A percentile compares a stretch with the other conserved stretches of the same genome.
Evolutionary conservation across 352 stramenopile genomes (phyloP).

Genomic region (Elongisporangium prolatum): DNA sequence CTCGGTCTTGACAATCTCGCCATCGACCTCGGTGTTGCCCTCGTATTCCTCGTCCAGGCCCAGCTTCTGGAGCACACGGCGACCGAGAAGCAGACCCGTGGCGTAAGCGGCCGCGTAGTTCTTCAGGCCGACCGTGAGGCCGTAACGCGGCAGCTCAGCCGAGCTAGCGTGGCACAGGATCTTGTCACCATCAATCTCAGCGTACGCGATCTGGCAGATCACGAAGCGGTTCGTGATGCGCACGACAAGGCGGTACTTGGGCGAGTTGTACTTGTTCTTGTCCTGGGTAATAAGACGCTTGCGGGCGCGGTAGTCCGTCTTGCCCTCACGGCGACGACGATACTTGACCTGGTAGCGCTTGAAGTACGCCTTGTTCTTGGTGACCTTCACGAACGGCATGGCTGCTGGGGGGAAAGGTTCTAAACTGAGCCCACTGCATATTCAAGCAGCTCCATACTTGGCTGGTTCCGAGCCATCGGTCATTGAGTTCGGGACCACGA

Average conservation of each 20-base stretch:
- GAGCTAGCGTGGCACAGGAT: constrained; percentile 93
- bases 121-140: constrained; percentile 96
- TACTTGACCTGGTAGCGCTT: constrained; percentile 99
- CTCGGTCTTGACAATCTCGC: constrained; percentile 94
- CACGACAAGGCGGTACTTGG: constrained; percentile 97
- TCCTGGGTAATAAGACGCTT: constrained; percentile 98
- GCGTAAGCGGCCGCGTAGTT: constrained; percentile 99
- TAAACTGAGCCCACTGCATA: constrained; percentile 35
- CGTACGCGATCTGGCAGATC: constrained; percentile 98
- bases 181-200: constrained; percentile 98
- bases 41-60: constrained; percentile 98
- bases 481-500: too few species aligned
- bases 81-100: constrained; percentile 93
- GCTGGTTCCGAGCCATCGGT: too few species aligned
- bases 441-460: too few species aligned
- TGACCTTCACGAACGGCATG: constrained; percentile 97
- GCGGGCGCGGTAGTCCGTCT: constrained; percentile 99
- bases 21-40: constrained; percentile 95
- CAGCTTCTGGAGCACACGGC: constrained; percentile 97
- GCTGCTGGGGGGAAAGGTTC: constrained; percentile 58
- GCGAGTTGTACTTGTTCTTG: constrained; percentile 99
- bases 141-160: constrained; percentile 96
- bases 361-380: constrained; percentile 99
- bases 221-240: constrained; percentile 96
- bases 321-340: constrained; percentile 96